phyloP scores from a whole-genome alignment of 192 early-diverging fungal genomes.

The Entophlyctis luteolus region DNA sequence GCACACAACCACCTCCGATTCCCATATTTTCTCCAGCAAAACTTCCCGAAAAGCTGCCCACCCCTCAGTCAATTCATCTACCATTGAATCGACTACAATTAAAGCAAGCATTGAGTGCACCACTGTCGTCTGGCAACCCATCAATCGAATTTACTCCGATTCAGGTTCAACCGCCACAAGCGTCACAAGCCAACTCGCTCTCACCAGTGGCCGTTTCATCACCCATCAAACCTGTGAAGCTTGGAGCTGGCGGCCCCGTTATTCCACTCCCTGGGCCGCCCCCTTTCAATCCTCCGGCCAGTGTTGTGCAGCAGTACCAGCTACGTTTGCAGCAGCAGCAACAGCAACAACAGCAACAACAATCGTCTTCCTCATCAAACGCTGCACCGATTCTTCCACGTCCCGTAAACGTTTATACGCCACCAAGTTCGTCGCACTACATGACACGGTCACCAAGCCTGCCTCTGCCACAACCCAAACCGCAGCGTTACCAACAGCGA shows the following conservation, averaged over 20 bases:
- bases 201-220: too few species aligned
- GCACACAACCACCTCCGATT: slow-evolving; percentile 17
- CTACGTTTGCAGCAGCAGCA: neutral
- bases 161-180: too few species aligned
- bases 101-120: too few species aligned
- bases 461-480: neutral
- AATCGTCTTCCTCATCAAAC: neutral
- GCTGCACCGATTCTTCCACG: too few species aligned
- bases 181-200: too few species aligned
- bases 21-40: neutral
- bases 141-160: too few species aligned
- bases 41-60: too few species aligned
- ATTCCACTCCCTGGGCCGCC: neutral
- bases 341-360: neutral
- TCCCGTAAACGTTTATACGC: neutral
- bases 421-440: neutral
- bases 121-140: too few species aligned
- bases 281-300: neutral
- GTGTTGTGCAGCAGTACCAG: neutral
- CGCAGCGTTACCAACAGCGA: neutral
- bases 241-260: neutral
- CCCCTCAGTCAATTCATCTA: too few species aligned
- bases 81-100: too few species aligned
- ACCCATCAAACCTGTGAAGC: neutral
- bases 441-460: neutral